These are phyloP conservation scores for Suillus fuscotomentosus DNA, from an alignment of 768 basidiomycete genomes.

Conservation along the genomic window DNA sequence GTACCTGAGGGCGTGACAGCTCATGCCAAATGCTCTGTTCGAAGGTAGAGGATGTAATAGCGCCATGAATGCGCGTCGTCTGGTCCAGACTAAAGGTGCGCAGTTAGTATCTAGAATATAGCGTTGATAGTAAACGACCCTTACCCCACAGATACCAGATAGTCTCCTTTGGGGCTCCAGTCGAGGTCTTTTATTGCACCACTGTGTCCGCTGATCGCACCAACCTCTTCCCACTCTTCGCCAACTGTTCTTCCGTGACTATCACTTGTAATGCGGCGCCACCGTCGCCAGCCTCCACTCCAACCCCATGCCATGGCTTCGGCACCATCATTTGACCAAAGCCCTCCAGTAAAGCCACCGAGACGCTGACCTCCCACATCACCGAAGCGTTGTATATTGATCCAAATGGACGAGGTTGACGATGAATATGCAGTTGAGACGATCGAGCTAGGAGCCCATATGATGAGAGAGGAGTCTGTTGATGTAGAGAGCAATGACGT, in stretches of 20 bases:
- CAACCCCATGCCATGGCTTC: slow-evolving; percentile 88
- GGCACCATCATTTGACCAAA: slow-evolving; percentile 66
- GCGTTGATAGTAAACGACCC: slow-evolving; percentile 17
- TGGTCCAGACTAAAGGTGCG: slow-evolving; percentile 69
- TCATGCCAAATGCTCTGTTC: slow-evolving; percentile 68
- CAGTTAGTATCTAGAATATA: not conserved
- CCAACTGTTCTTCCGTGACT: slow-evolving; percentile 18
- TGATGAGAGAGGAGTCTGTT: slow-evolving; percentile 90
- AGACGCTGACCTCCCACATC: slow-evolving; percentile 90
- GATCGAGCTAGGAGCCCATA: slow-evolving; percentile 82
- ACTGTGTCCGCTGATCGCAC: slow-evolving; percentile 85
- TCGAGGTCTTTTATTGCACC: slow-evolving; percentile 75
- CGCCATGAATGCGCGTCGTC: slow-evolving; percentile 86
- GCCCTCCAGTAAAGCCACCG: slow-evolving; percentile 89
- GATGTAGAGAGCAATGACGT: slow-evolving; percentile 83
- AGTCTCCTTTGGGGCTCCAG: slow-evolving; percentile 88
- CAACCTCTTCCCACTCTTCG: slow-evolving; percentile 69
- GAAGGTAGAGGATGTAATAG: slow-evolving; percentile 31
- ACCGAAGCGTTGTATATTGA: slow-evolving; percentile 87
- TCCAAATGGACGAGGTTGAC: slow-evolving; percentile 71
- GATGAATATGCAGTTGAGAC: slow-evolving; percentile 35
- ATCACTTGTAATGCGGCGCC: slow-evolving; percentile 46
- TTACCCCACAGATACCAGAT: slow-evolving; percentile 83
- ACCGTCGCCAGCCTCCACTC: slow-evolving; percentile 92
- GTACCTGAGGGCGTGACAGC: slow-evolving; percentile 89